Base-by-base conservation (phyloP, 345 rosid species). In the Litchi chinensis region DNA sequence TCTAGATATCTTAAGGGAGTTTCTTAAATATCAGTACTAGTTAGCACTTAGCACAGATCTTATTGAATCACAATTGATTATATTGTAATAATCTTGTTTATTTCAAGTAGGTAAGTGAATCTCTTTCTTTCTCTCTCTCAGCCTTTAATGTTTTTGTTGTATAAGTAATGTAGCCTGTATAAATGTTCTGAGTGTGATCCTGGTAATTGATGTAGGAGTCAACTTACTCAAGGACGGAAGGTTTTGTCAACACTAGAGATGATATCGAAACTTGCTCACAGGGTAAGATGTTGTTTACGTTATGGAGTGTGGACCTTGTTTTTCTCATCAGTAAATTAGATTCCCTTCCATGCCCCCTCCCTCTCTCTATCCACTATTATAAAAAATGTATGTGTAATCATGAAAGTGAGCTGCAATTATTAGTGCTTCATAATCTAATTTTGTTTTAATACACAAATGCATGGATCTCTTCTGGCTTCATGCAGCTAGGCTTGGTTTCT, bases 211-310 rank as follows among this genome's bases (percentile, higher is more conserved):
- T 79, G 26, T 79, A 95, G 99, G 85, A 89, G 79, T 86, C 92
- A 95, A 82, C 96, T 93, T 80, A 89, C 90, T 64, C 96, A 88
- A 73, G 99, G 98, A 76, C 96, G 97, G 65, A 95, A 93, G 85
- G 96, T 95, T 73, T 83, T 95, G 78, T 85, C 70, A 66, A 93
- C 96, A 57, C 79, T 95, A 66, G 94, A 89, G 76, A 92, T 91
- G 95, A 89, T 93, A 89, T 87, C 88, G 57, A 92, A 90, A 80
- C 92, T 95, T 75, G 95, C 89, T 76, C 85, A 81, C 69, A 87
- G 93, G 91, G 99, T 93, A 89, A 87, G 80, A 65, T 68, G 69
- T 22, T 63, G n/a, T 70, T 73, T 70, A 77, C 10, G 40, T 59
- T 68, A 39, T 28, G 65, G 12, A 43, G 71, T 64, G 41, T 57